A percentile compares a stretch with the other conserved stretches of the same genome.
Conservation (phyloP, 495 filamentous ascomycete genomes). For the Daldinia childiae region DNA sequence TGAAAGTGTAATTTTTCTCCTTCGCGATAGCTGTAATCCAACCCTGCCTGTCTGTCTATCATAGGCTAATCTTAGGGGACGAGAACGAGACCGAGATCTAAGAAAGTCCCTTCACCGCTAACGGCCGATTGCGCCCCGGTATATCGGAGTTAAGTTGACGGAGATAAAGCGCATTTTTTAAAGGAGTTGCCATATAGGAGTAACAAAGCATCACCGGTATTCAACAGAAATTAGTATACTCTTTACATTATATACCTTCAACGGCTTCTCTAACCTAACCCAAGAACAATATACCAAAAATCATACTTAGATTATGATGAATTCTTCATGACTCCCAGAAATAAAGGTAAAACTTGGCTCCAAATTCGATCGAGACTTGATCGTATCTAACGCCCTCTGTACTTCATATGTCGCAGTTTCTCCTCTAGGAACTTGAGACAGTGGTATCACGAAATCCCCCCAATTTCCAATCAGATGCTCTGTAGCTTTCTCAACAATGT, state of each 20-base stretch:
- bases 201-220: neutral
- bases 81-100: neutral
- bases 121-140: neutral
- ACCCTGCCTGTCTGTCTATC: neutral
- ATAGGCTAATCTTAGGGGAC: slow-evolving; percentile 8
- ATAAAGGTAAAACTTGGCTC: neutral
- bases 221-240: neutral
- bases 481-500: neutral
- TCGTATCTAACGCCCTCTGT: neutral
- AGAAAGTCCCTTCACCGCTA: slow-evolving; percentile 1
- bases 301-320: neutral
- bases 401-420: neutral
- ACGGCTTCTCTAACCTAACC: no score
- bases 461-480: neutral
- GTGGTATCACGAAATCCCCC: neutral
- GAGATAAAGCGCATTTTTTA: neutral
- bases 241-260: no score
- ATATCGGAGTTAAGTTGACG: neutral
- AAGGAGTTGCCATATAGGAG: no score
- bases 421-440: neutral
- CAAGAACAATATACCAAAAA: no score
- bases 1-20: neutral
- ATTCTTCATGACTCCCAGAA: neutral
- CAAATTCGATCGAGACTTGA: neutral
- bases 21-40: neutral